Conservation (phyloP, 345 rosid species). For the Diplotaxis tenuifolia region DNA sequence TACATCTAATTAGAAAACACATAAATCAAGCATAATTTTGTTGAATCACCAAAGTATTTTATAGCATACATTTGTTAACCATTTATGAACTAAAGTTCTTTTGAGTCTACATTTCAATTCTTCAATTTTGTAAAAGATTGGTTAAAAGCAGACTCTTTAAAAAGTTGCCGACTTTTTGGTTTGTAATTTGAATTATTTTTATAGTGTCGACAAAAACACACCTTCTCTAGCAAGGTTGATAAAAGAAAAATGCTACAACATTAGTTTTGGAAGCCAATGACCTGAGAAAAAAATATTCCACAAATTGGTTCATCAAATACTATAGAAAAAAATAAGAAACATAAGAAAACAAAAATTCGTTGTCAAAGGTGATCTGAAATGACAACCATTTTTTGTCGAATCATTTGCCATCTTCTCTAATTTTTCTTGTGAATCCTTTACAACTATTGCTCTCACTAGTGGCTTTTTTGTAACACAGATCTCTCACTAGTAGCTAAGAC, state of each 20-base stretch:
- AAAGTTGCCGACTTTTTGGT: background rate
- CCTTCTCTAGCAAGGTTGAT: background rate
- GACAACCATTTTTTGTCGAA: slow-evolving; percentile 38
- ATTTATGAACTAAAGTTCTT: background rate
- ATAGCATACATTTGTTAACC: background rate
- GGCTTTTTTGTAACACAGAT: too few species aligned
- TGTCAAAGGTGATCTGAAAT: background rate
- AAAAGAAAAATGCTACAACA: background rate
- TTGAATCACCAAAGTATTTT: background rate
- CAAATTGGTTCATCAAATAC: background rate
- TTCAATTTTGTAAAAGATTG: background rate
- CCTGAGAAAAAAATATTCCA: background rate
- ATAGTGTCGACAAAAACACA: background rate
- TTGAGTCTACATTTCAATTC: background rate
- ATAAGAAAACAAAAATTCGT: background rate
- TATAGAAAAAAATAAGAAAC: background rate
- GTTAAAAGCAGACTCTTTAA: background rate
- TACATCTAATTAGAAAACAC: background rate
- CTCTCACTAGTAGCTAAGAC: too few species aligned
- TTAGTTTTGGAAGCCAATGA: background rate
- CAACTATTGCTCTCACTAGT: background rate
- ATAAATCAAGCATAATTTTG: background rate
- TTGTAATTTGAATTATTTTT: background rate
- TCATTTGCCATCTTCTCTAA: slow-evolving; percentile 66
- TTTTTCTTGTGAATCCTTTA: slow-evolving; percentile 58